Conservation (phyloP, 2,329 filamentous ascomycete species). For the Microascus cirrosus region DNA sequence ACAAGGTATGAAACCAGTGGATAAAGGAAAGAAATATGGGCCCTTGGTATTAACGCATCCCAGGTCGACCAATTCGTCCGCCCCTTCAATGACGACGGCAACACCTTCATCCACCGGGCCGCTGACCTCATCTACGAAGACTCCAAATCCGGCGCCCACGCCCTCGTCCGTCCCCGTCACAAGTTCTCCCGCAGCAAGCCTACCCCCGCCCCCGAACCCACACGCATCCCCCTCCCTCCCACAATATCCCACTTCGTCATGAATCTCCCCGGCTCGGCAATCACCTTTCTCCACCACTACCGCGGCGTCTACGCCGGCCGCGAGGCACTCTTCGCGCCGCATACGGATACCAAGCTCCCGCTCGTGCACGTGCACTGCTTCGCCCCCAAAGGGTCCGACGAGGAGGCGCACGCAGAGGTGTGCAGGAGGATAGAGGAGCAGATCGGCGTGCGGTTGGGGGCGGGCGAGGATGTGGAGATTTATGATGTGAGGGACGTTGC, state of each 20-base stretch:
- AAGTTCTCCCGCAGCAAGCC: constrained; percentile 26
- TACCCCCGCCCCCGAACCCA: constrained; percentile 20
- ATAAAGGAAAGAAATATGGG: too few species aligned
- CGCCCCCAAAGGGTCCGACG: constrained; percentile 65
- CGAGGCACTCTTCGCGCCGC: constrained; percentile 52
- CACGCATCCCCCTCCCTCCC: constrained; percentile 47
- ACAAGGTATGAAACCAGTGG: constrained; percentile 51
- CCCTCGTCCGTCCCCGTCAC: constrained; percentile 31
- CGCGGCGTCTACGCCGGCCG: constrained; percentile 64
- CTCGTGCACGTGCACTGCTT: constrained; percentile 95
- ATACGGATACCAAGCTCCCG: constrained; percentile 53
- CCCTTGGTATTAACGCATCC: background rate
- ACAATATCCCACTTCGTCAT: constrained; percentile 92
- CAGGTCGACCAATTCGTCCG: constrained; percentile 59
- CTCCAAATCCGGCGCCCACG: constrained; percentile 38
- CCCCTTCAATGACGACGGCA: constrained; percentile 73
- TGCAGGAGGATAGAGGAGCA: constrained; percentile 26
- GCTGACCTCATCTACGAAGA: constrained; percentile 48
- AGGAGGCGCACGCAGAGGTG: constrained; percentile 45
- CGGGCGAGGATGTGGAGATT: constrained; percentile 41
- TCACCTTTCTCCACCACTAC: constrained; percentile 60
- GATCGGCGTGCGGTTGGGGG: constrained; percentile 26
- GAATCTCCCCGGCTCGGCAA: constrained; percentile 87
- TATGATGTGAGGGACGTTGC: constrained; percentile 76
- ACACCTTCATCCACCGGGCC: constrained; percentile 64